Conservation (phyloP, 1,139 yeast species). For the Saccharomycopsis phalli region DNA sequence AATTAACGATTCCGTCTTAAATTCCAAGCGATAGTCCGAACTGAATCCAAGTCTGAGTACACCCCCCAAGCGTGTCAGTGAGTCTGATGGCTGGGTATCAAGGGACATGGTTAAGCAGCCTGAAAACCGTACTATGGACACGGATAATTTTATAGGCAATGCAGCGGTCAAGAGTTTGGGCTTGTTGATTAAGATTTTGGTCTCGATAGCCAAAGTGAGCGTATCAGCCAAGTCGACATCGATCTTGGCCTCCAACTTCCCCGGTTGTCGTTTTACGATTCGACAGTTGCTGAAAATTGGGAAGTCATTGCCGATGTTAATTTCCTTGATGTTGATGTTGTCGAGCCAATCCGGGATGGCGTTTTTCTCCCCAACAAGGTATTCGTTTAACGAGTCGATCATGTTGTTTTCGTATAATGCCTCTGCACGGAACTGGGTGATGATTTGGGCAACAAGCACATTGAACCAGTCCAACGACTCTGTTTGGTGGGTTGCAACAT, state of each 20-base stretch:
- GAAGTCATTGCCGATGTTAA: conserved; percentile 90
- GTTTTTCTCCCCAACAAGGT: conserved; percentile 34
- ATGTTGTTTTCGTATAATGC: conserved; percentile 81
- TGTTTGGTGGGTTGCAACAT: conserved; percentile 76
- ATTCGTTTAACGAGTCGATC: conserved; percentile 61
- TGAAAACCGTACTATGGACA: conserved; percentile 86
- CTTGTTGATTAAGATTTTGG: conserved; percentile 69
- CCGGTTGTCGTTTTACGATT: conserved; percentile 37
- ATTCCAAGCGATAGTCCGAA: conserved; percentile 84
- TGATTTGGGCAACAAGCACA: conserved; percentile 84
- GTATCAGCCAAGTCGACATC: conserved; percentile 91
- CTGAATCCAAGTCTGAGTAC: conserved; percentile 82
- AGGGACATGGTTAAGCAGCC: conserved; percentile 83
- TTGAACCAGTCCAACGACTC: conserved; percentile 97
- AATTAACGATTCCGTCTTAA: conserved; percentile 74
- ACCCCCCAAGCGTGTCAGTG: conserved; percentile 34
- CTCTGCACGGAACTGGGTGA: conserved; percentile 77
- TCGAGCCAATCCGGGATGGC: conserved; percentile 74
- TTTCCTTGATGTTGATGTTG: conserved; percentile 69
- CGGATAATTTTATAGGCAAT: conserved; percentile 72
- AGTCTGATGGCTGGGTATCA: conserved; percentile 25
- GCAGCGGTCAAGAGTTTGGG: conserved; percentile 83
- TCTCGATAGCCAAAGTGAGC: conserved; percentile 81
- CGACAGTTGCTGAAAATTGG: conserved; percentile 94
- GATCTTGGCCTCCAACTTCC: conserved; percentile 68